Evolutionary conservation across 768 basidiomycete genomes (phyloP), one percentile per base, ranked within the genome.

Genomic region (Gautieria morchelliformis): DNA sequence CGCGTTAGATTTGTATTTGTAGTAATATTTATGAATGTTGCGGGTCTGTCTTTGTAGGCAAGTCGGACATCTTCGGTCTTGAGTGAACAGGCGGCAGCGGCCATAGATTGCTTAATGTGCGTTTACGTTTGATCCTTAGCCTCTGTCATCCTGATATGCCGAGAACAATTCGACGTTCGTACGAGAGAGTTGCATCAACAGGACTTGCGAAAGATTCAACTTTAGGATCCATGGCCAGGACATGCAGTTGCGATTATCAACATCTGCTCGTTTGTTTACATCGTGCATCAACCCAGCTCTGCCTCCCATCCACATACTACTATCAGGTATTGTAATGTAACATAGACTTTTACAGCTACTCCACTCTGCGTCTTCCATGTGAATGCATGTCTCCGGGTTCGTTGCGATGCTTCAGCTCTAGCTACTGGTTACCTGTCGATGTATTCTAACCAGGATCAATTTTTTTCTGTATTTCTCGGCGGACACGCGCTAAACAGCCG

Each of bases 101-200:
- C 49, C 17, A 30, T 56, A 35, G 22, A 40, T 49, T 56, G 45
- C 48, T 56, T 56, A 47, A 56, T 48, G 55, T 56, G 30, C 22
- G 55, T 2, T n/a, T n/a, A n/a, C n/a, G n/a, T 8, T 46, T 40
- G 15, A 6, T 17, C 32, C 17, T 19, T 11, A n/a, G 20, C 8
- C n/a, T n/a, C n/a, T 30, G 11, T 1, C 11, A 32, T 33, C 22
- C 7, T 12, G 22, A 32, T 15, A 35, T 48, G 55, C 24, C 48
- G 32, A 56, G 55, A 56, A 56, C 55, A 45, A 56, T 39, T 44
- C 55, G 44, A 35, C 44, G 6, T 56, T 56, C 37, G 40, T 56
- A 42, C 19, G n/a, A n/a, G 33, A 49, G 55, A 56, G 30, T 30
- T 56, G 46, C 47, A 56, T 41, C 55, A 49, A 30, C 41, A 24